Evolutionary conservation across 179 eudicot species (phyloP), one percentile per base, ranked within the genome.

Genomic region (Spinacia oleracea): DNA sequence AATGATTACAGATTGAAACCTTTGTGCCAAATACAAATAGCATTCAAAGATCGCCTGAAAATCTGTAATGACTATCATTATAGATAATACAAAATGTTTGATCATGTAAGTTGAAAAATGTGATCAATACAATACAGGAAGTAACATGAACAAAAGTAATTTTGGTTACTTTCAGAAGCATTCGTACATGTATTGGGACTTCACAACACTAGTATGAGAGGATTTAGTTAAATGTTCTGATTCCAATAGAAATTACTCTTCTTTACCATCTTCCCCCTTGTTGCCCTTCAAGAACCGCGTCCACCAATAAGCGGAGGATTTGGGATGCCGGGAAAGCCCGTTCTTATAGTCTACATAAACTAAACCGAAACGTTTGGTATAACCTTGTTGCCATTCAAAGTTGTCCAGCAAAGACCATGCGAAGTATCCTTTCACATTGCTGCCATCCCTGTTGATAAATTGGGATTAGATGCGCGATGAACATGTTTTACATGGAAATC

Each of bases 231-330:
- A 23, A 9, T 27, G 29, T 29, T 60, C 69, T n/a, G n/a, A n/a
- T 43, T 38, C 58, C 38, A 2, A 21, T 31, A 42, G 27, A 40
- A 62, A n/a, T 80, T 84, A 90, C 27, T 90, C 94, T 38, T 89
- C 87, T 82, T 92, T 92, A 40, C 87, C 90, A 59, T 80, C 81
- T 77, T 90, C 84, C 16, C 71, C 87, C n/a, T 82, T 79, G 53
- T 25, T 77, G 35, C 87, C 87, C 83, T 92, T 92, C 82, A 92
- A 81, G 84, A 92, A 90, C 46, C 81, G 83, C 88, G 40, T 51
- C 86, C 90, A 92, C 97, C 97, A 92, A 77, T 87, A 89, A 55
- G 97, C 92, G 18, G 97, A 92, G 45, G 97, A 92, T 80, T 92
- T 92, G 2, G 86, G 94, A 77, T 90, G 97, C 43, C 97, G 85